Base-by-base conservation (phyloP, 2,329 filamentous ascomycete genomes). In the Alternaria ventricosa region DNA sequence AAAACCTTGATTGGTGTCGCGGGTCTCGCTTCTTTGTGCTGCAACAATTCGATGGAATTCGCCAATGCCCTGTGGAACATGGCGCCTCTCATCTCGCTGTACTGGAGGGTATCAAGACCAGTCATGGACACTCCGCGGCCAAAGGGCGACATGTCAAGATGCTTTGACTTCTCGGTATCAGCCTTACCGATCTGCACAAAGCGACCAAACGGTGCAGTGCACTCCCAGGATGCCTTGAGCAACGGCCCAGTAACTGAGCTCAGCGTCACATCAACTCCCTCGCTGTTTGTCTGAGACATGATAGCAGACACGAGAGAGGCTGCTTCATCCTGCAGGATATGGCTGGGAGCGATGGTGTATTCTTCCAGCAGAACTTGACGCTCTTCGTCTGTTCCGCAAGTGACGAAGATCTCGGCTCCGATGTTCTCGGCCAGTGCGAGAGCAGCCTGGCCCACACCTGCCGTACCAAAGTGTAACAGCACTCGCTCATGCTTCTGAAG, bases 211-310 rank as follows among this genome's bases (percentile, higher is more conserved):
- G 13, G 56, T 7, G 56, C 46, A n/a, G 27, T 58, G 46, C 46
- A 58, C 23, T 58, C 30, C 56, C 56, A 58, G 5, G 30, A 43
- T 53, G 46, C 56, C 20, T 58, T 43, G 2, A 58, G 46, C 46
- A 58, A 36, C 6, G 56, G 18, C 6, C 56, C 56, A 2, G n/a
- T 20, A 5, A 58, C n/a, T 15, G 46, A 53, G 18, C 20, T 53
- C 10, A 58, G 56, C 7, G 27, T 28, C 15, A 58, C 46, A 22
- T 58, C 56, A 8, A 58, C 46, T 18, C 56, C 56, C n/a, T 58
- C 22, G 33, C 55, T 33, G 11, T 51, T 12, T 2, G 46, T 58
- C 18, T 50, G 30, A 18, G 33, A 25, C 33, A 30, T 58, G 15
- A 53, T 51, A 27, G 33, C 46, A 44, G 46, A n/a, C 11, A 18